phyloP scores from a whole-genome alignment of 2,329 filamentous ascomycete species.

The Xylariaceae sp. region DNA sequence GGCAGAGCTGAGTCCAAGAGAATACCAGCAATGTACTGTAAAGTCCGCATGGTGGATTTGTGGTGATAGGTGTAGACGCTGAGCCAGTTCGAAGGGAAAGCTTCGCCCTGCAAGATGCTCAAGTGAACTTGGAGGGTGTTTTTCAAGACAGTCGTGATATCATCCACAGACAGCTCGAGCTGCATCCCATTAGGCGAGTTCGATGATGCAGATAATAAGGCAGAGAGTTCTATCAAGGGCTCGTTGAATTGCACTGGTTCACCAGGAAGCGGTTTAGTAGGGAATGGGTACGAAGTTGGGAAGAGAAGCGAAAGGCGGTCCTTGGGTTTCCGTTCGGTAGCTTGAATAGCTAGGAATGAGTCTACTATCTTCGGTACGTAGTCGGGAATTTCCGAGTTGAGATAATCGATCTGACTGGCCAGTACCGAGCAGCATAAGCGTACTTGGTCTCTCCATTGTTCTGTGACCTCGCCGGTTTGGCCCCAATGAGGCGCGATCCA shows the following conservation, averaged over 20 bases:
- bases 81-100: constrained; percentile 88
- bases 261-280: constrained; percentile 70
- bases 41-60: constrained; percentile 83
- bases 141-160: constrained; percentile 76
- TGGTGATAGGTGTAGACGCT: constrained; percentile 94
- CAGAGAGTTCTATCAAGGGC: constrained; percentile 84
- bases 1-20: constrained; percentile 86
- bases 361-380: constrained; percentile 91
- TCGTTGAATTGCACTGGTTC: constrained; percentile 74
- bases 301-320: constrained; percentile 85
- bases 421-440: constrained; percentile 92
- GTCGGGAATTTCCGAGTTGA: constrained; percentile 82
- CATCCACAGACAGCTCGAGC: constrained; percentile 75
- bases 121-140: constrained; percentile 84
- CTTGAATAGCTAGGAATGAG: constrained; percentile 81
- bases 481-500: constrained; percentile 98
- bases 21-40: constrained; percentile 82
- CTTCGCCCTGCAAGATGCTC: constrained; percentile 86
- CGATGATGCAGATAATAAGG: constrained; percentile 82
- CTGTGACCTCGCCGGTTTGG: constrained; percentile 71
- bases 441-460: constrained; percentile 92
- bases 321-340: constrained; percentile 59
- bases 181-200: constrained; percentile 77
- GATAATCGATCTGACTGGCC: constrained; percentile 79
- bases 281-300: constrained; percentile 88